Base-by-base conservation (phyloP, 2,329 filamentous ascomycete genomes). In the Ceratocystiopsis brevicomis region DNA sequence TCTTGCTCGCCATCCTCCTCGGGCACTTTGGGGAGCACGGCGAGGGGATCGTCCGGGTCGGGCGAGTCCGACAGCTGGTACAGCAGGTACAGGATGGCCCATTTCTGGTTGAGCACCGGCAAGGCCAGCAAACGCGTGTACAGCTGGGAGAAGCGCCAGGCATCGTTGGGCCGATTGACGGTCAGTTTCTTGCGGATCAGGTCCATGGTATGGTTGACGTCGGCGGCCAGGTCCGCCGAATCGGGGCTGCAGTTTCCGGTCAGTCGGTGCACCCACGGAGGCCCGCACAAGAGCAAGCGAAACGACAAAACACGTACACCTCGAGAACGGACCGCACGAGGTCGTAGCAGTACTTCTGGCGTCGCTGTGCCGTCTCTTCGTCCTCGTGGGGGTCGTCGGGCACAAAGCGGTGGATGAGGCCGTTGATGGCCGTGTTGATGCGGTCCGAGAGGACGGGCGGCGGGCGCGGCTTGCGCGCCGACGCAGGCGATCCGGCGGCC, bases 41-140 rank as follows among this genome's bases (percentile, higher is more conserved):
- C 64, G 12, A 64, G 57, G 38, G 67, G 69, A 43, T 71, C 67
- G 51, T 60, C 64, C 2, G 71, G 69, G 47, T 74, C 66, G 33
- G 70, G 68, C 4, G 72, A 75, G 54, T 87, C 81, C 48, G 83
- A 77, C 40, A 95, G 71, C 53, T 84, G 78, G 57, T 90, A 81
- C 37, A 98, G 72, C 37, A 98, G 76, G 57, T 92, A 92, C 17
- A 98, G 68, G 50, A 98, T 95, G 3, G 82, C 85, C 86, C 87
- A 96, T 70, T 98, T 98, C 60, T 94, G 82, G 54, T 83, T 81
- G 38, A 98, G 69, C 6, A 96, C 87, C 0, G 87, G 87, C 50
- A 95, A 76, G n/a, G 84, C 82, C 21, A 95, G 68, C 16, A 98
- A 71, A 45, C 85, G 74, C 33, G 84, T 85, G 61, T 95, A 94